Base-by-base conservation (phyloP, 106 monocot species). In the Posidonia australis region DNA sequence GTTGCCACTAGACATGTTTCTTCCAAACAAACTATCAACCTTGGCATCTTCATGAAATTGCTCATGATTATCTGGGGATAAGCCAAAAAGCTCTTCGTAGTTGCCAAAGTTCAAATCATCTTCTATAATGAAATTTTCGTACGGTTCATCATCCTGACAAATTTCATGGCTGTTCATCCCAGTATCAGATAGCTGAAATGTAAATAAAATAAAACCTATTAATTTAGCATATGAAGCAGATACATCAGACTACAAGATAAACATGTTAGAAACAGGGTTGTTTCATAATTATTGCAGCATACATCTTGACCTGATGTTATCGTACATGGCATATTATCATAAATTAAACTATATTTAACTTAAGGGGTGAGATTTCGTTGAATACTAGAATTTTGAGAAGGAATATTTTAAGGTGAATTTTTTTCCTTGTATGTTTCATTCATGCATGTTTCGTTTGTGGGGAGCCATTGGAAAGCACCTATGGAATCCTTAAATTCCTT, bases 81-180 rank as follows among this genome's bases (percentile, higher is more conserved):
- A 68, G 60, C 83, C 79, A 74, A 94, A 84, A 32, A 82, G 64
- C 47, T 84, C 86, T 75, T 89, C 81, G 64, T 84, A 94, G 62
- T 94, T 81, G 63, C 84, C 89, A 66, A 94, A 82, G 19, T 75
- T 74, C 54, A 89, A 29, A 57, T 83, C 71, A 67, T 72, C 83
- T 64, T 89, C 93, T 60, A 80, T 67, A n/a, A 22, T 69, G 46
- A 87, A 76, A 53, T 74, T 65, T 30, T 73, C 65, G 44, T 36
- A 73, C 46, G 61, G 26, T 46, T 73, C 65, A 31, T 58, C 57
- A 65, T 73, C 52, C 14, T 47, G 46, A 24, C 46, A 17, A 5
- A 46, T 64, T 64, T 47, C 46, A 46, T 45, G 42, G 62, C 20
- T 26, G 46, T 24, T 64, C 46, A 28, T 46, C 64, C 17, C 64